Evolutionary conservation across 768 basidiomycete genomes (phyloP).

Genomic region (Phlegmacium glaucopus): DNA sequence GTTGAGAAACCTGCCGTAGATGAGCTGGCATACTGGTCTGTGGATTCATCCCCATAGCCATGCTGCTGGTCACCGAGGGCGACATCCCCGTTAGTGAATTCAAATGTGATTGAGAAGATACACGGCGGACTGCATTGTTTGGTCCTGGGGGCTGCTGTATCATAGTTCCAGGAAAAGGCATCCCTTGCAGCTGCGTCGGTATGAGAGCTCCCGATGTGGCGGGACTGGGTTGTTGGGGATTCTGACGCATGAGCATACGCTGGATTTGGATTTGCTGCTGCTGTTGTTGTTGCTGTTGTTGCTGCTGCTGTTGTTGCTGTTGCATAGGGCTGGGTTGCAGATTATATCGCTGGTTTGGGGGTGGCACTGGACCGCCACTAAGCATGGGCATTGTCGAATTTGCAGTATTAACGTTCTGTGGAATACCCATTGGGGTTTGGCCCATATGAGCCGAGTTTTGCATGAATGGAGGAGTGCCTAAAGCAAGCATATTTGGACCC

Average conservation of each 20-base stretch:
- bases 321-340: conserved; percentile 28
- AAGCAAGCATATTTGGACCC: conserved; percentile 33
- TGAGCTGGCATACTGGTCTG: conserved; percentile 39
- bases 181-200: conserved; percentile 32
- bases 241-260: conserved; percentile 31
- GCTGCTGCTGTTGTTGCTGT: conserved; percentile 23
- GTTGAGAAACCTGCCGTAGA: conserved; percentile 24
- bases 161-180: conserved; percentile 41
- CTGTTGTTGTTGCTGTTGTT: conserved; percentile 7
- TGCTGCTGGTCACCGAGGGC: conserved; percentile 28
- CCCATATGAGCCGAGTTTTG: conserved; percentile 35
- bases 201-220: conserved; percentile 25
- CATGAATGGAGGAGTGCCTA: conserved; percentile 29
- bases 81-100: conserved; percentile 35
- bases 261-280: conserved; percentile 32
- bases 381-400: conserved; percentile 39
- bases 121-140: conserved; percentile 43
- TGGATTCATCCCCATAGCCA: conserved; percentile 43
- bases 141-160: conserved; percentile 33
- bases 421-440: conserved; percentile 27
- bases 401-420: conserved; percentile 25
- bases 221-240: conserved; percentile 26
- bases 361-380: conserved; percentile 24
- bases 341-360: conserved; percentile 18
- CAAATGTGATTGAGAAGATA: conserved; percentile 53